phyloP scores from a whole-genome alignment of 2,329 filamentous ascomycete species.

The Zymoseptoria passerinii region DNA sequence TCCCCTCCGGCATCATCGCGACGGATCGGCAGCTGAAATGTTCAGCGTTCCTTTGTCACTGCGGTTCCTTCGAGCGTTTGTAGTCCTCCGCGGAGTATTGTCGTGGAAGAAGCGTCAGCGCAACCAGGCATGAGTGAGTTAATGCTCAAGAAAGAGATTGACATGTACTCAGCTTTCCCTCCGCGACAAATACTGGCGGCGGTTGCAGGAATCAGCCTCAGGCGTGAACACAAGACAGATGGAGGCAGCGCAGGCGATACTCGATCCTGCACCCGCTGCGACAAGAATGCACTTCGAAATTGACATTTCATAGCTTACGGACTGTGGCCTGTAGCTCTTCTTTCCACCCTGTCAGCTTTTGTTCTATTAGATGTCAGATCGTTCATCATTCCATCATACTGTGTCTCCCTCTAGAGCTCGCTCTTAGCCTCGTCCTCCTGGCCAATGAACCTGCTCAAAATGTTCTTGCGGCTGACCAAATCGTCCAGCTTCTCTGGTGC shows the following conservation, averaged over 20 bases:
- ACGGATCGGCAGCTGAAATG: not conserved
- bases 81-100: not conserved
- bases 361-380: not conserved
- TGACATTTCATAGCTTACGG: not conserved
- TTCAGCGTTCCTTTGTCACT: not conserved
- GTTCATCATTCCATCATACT: not conserved
- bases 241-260: not conserved
- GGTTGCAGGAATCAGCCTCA: not conserved
- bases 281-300: no score
- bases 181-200: not conserved
- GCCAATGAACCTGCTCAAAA: constrained; percentile 66
- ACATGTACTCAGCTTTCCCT: not conserved
- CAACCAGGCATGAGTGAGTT: not conserved
- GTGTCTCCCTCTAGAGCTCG: constrained; percentile 23
- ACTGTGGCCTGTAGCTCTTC: not conserved
- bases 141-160: not conserved
- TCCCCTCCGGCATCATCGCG: not conserved
- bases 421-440: constrained; percentile 27
- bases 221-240: not conserved
- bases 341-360: not conserved
- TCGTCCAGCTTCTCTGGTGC: constrained; percentile 83
- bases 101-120: no score
- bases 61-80: not conserved
- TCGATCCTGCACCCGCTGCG: no score
- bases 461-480: constrained; percentile 76